Base-by-base conservation (phyloP, 2,329 filamentous ascomycete genomes). In the Didymellaceae sp. region DNA sequence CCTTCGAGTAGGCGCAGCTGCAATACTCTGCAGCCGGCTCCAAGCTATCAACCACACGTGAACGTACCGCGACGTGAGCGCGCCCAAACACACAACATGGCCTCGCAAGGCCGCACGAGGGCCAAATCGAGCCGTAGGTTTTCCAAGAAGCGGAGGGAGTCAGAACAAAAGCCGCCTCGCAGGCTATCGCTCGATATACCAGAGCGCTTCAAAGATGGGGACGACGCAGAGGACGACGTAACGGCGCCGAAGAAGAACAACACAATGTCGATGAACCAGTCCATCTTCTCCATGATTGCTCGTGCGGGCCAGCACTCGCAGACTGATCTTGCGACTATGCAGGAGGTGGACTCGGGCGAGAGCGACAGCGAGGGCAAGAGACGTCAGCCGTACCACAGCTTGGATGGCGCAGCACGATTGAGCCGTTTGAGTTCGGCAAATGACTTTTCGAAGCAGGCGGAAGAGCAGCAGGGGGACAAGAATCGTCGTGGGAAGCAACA, bases 231-330 rank as follows among this genome's bases (percentile, higher is more conserved):
- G 14, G 80, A 85, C 30, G 85, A 86, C 67, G 82, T 82, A 53
- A 83, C 82, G 11, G 82, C 82, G 41, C 79, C 82, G 2, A 80
- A 78, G 61, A 63, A 58, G 46, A 72, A 75, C 43, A 75, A 77
- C 33, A 68, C 77, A 38, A 75, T 80, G 54, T 90, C 91, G 66
- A 90, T 96, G 86, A 94, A 96, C 73, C 92, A 96, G 78, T 95
- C 90, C 58, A 87, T 97, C 46, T 96, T 97, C 72, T 91, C 91
- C 45, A 84, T 97, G 75, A 92, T 97, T 60, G 90, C 92, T 6
- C 90, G 91, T 13, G 91, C 91, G 28, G 90, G 91, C 6, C 91
- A 90, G 28, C 86, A 85, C 52, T 92, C 90, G 22, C 86, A 85
- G 52, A 86, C 89, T 42, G 88, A 95, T 74, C 91, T 95, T 67